Percentiles rank a stretch among this genome's conserved stretches.
Conservation (phyloP, 2,329 filamentous ascomycete genomes). For the Colletotrichum australisinense region DNA sequence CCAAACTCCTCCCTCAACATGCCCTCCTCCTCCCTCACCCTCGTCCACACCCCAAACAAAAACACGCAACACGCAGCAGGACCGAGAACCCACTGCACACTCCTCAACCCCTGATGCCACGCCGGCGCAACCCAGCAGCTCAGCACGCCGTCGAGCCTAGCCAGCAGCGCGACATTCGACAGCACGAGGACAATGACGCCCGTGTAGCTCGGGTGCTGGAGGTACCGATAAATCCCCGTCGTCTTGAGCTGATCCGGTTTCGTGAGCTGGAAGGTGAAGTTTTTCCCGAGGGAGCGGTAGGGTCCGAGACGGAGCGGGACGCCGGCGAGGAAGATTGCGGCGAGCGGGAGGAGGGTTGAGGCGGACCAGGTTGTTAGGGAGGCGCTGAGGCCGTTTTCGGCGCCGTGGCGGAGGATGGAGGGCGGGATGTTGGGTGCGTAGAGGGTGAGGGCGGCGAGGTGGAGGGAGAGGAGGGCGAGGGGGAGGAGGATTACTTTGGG, state of each 20-base stretch:
- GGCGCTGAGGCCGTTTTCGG: constrained; percentile 45
- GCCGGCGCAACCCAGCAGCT: constrained; percentile 51
- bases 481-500: constrained; percentile 39
- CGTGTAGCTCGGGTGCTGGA: constrained; percentile 66
- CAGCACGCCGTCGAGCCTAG: constrained; percentile 50
- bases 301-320: constrained; percentile 48
- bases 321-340: constrained; percentile 41
- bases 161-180: constrained; percentile 46
- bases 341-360: constrained; percentile 47
- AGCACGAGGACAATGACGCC: constrained; percentile 51
- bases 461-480: constrained; percentile 39
- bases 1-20: constrained; percentile 62
- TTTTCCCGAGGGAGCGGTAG: constrained; percentile 57
- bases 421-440: constrained; percentile 39
- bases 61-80: constrained; percentile 33
- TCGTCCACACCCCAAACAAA: constrained; percentile 42
- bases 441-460: constrained; percentile 38
- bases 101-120: constrained; percentile 26
- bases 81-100: constrained; percentile 20
- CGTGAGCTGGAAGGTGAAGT: constrained; percentile 65
- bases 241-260: constrained; percentile 58
- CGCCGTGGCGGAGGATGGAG: constrained; percentile 40
- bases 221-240: constrained; percentile 57
- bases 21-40: constrained; percentile 60
- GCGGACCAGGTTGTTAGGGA: constrained; percentile 50